These are phyloP conservation scores for Blastocystis sp. DNA, from an alignment of 352 stramenopile species.

Conservation along the genomic window DNA sequence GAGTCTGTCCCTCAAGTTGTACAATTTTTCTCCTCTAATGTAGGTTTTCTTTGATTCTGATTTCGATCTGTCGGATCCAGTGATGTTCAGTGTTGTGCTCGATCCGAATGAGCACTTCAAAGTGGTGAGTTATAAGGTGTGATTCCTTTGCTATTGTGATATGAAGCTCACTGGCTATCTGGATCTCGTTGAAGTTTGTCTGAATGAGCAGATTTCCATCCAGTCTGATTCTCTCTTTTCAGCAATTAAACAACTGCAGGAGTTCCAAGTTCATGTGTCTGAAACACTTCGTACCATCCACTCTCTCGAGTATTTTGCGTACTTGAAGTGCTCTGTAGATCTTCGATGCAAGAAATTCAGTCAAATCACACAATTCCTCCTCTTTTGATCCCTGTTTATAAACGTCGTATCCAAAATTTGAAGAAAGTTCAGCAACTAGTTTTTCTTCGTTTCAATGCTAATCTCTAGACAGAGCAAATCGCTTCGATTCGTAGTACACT, in stretches of 20 bases:
- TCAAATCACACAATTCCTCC: conserved; percentile 11
- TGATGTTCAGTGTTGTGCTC: conserved; percentile 12
- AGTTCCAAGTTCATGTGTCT: conserved; percentile 1
- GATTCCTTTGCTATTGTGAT: neutral
- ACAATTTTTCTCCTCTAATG: neutral
- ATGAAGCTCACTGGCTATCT: neutral
- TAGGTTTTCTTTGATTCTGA: conserved; percentile 13
- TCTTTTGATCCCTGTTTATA: neutral
- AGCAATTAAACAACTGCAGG: conserved; percentile 18
- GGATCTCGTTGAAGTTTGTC: conserved; percentile 28
- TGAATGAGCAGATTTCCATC: conserved; percentile 32
- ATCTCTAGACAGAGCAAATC: conserved; percentile 17
- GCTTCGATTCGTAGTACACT: neutral
- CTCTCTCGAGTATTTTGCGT: neutral
- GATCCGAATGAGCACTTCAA: conserved; percentile 46
- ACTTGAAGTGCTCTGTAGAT: neutral
- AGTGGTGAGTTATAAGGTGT: conserved; percentile 30
- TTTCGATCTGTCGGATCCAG: conserved; percentile 23
- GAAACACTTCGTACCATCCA: neutral
- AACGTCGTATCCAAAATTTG: neutral
- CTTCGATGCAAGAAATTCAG: neutral
- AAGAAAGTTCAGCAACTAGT: conserved; percentile 10
- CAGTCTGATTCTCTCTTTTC: conserved; percentile 26
- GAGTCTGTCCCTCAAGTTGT: conserved; percentile 9
- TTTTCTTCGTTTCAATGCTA: neutral